Conservation (phyloP, 2,329 filamentous ascomycete genomes). For the Aspergillus piperis region DNA sequence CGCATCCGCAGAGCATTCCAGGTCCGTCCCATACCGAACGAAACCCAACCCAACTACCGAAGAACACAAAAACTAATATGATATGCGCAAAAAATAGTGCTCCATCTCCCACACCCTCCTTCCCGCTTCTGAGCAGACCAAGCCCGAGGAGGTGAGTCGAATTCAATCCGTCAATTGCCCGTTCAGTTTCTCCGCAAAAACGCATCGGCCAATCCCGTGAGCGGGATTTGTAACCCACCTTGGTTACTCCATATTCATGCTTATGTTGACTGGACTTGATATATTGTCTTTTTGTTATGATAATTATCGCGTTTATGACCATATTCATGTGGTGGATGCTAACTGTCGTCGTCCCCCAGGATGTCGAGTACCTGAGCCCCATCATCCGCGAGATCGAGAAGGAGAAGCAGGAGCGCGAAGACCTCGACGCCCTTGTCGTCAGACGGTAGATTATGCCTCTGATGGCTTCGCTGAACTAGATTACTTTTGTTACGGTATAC, state of each 20-base stretch:
- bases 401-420: constrained; percentile 66
- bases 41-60: neutral
- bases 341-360: constrained; percentile 48
- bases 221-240: constrained; percentile 37
- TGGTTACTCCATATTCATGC: constrained; percentile 2
- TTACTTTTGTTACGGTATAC: constrained; percentile 23
- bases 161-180: constrained; percentile 16
- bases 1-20: constrained; percentile 94
- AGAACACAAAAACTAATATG: constrained; percentile 24
- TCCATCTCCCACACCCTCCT: constrained; percentile 67
- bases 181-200: constrained; percentile 29
- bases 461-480: constrained; percentile 12
- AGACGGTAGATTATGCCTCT: constrained; percentile 43
- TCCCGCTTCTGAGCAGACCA: constrained; percentile 67
- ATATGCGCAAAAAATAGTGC: constrained; percentile 50
- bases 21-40: constrained; percentile 48
- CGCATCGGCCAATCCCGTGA: constrained; percentile 38
- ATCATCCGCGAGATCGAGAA: constrained; percentile 70
- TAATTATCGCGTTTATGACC: neutral
- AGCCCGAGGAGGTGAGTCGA: constrained; percentile 62
- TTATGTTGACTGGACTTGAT: neutral
- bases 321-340: neutral
- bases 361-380: constrained; percentile 64
- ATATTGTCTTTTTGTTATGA: neutral
- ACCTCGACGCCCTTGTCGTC: constrained; percentile 68